Percentiles rank a stretch among this genome's conserved stretches.
phyloP scores from a whole-genome alignment of 2,329 filamentous ascomycete species.

The Mycocentrospora acerina region DNA sequence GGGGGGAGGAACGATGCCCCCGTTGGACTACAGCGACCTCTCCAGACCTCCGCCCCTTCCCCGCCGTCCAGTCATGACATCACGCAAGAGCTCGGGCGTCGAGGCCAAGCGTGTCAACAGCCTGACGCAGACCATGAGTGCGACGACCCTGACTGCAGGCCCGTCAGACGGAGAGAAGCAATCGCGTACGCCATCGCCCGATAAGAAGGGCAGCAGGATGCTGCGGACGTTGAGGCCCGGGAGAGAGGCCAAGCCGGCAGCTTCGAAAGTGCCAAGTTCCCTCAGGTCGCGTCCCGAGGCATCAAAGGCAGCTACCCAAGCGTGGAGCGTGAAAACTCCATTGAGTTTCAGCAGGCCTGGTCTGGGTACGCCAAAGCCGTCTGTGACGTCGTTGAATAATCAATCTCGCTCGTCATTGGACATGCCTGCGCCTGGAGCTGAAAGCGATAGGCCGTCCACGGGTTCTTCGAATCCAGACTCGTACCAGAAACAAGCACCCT shows the following conservation, averaged over 20 bases:
- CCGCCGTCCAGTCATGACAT: conserved; percentile 53
- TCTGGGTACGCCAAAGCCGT: conserved; percentile 14
- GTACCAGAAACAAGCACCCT: conserved; percentile 21
- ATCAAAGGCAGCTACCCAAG: conserved; percentile 63
- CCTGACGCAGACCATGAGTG: conserved; percentile 22
- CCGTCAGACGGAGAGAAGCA: conserved; percentile 42
- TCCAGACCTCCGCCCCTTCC: conserved; percentile 67
- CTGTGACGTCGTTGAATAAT: conserved; percentile 17
- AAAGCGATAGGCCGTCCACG: conserved; percentile 18
- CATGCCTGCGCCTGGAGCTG: conserved; percentile 12
- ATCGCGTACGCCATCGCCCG: conserved; percentile 62
- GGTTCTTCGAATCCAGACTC: conserved; percentile 12
- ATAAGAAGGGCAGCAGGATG: conserved; percentile 60
- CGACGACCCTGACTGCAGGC: conserved; percentile 36
- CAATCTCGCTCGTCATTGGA: conserved; percentile 35
- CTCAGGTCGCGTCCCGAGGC: conserved; percentile 54
- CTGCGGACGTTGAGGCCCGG: conserved; percentile 55
- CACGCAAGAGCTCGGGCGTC: conserved; percentile 50
- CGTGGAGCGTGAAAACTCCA: conserved; percentile 52
- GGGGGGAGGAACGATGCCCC: conserved; percentile 78
- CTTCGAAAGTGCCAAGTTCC: conserved; percentile 49
- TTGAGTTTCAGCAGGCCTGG: conserved; percentile 17
- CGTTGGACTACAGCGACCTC: conserved; percentile 77
- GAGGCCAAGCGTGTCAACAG: conserved; percentile 24
- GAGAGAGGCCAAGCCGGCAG: conserved; percentile 48